phyloP scores from a whole-genome alignment of 768 basidiomycete species.

The Suillus brevipes region DNA sequence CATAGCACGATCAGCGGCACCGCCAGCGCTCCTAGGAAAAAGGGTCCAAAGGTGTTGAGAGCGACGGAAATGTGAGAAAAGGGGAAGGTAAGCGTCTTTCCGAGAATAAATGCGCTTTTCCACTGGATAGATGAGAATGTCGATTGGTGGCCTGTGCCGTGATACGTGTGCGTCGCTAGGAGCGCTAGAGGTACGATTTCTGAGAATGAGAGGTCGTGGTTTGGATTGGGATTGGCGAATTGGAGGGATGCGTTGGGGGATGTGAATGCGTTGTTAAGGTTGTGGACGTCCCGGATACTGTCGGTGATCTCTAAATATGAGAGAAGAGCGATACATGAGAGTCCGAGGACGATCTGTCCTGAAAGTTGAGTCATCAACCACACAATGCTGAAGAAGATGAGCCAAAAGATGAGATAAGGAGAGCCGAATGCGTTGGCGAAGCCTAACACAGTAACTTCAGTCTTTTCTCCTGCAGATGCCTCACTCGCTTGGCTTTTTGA shows the following conservation, averaged over 20 bases:
- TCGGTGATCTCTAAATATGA: slow-evolving; percentile 80
- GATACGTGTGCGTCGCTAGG: slow-evolving; percentile 76
- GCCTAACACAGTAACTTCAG: slow-evolving; percentile 66
- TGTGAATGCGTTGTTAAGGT: slow-evolving; percentile 51
- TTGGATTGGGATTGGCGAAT: slow-evolving; percentile 26
- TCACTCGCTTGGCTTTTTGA: slow-evolving; percentile 31
- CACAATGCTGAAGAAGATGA: slow-evolving; percentile 58
- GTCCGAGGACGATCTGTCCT: slow-evolving; percentile 75
- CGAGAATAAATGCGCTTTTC: slow-evolving; percentile 90
- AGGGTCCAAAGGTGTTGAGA: slow-evolving; percentile 69
- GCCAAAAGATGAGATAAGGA: slow-evolving; percentile 83
- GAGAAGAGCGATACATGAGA: slow-evolving; percentile 66
- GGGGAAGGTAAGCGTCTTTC: slow-evolving; percentile 65
- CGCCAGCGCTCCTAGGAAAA: not conserved
- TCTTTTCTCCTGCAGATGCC: slow-evolving; percentile 32
- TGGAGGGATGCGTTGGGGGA: slow-evolving; percentile 48
- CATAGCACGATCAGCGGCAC: slow-evolving; percentile 44
- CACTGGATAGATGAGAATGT: slow-evolving; percentile 90
- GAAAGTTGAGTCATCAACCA: slow-evolving; percentile 66
- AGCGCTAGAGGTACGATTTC: slow-evolving; percentile 77
- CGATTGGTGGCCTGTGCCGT: slow-evolving; percentile 90
- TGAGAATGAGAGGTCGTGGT: slow-evolving; percentile 51
- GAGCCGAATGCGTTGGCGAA: slow-evolving; percentile 91
- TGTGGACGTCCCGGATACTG: slow-evolving; percentile 70
- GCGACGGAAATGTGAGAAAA: slow-evolving; percentile 72